A percentile compares a stretch with the other conserved stretches of the same genome.
Evolutionary conservation across 768 basidiomycete species (phyloP).

Genomic region (Mycena albidolilacea): DNA sequence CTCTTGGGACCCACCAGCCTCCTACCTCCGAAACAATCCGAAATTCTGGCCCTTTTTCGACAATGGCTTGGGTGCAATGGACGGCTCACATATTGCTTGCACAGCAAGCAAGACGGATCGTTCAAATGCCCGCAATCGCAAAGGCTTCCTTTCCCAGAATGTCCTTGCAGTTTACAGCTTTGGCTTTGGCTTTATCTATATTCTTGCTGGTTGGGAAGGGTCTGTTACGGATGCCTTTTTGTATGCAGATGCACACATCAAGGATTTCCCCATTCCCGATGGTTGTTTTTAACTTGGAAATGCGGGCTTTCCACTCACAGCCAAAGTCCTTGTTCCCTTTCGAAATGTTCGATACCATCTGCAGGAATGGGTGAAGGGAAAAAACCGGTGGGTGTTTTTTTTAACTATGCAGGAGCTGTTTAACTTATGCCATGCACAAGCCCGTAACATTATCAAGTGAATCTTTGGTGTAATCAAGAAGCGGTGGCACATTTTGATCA

Average conservation of each 20-base stretch:
- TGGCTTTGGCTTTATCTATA: conserved; percentile 46
- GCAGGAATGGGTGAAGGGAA: conserved; percentile 46
- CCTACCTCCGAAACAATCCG: conserved; percentile 42
- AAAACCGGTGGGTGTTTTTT: conserved; percentile 18
- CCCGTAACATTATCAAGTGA: conserved; percentile 34
- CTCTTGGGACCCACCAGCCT: conserved; percentile 24
- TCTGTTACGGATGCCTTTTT: conserved; percentile 46
- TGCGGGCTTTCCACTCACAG: conserved; percentile 48
- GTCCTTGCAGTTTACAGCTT: conserved; percentile 39
- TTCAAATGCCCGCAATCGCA: conserved; percentile 41
- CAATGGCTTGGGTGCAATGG: conserved; percentile 47
- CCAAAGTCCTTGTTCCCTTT: conserved; percentile 47
- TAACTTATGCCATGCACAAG: conserved; percentile 39
- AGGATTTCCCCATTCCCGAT: conserved; percentile 42
- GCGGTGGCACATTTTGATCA: conserved; percentile 36
- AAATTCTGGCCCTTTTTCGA: conserved; percentile 50
- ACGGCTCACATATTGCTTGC: conserved; percentile 47
- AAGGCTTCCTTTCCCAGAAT: conserved; percentile 50
- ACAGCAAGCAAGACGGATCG: conserved; percentile 29
- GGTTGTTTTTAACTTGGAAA: conserved; percentile 51
- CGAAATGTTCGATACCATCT: conserved; percentile 51
- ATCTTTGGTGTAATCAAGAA: conserved; percentile 42
- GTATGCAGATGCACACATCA: conserved; percentile 41
- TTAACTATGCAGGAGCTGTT: conserved; percentile 31
- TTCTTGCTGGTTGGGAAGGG: conserved; percentile 52